Percentiles rank a stretch among this genome's conserved stretches.
Conservation (phyloP, 129 eudicot species). For the Erigeron canadensis region DNA sequence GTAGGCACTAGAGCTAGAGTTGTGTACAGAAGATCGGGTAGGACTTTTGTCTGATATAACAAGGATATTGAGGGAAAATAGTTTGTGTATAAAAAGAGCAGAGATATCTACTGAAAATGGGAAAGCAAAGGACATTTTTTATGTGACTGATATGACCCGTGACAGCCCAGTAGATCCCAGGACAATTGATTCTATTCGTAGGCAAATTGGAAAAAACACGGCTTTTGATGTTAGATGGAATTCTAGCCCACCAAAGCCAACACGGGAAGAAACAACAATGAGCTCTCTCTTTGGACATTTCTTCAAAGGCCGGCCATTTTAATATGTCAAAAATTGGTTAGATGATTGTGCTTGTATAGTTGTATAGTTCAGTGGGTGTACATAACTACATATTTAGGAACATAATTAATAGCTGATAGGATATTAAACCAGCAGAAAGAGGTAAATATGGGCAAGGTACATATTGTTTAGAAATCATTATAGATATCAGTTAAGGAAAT, state of each 20-base stretch:
- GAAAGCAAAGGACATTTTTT: constrained; percentile 28
- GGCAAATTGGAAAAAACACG: constrained; percentile 50
- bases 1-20: no score
- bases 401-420: neutral
- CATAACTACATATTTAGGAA: neutral
- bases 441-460: constrained; percentile 2
- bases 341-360: neutral
- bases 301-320: constrained; percentile 34
- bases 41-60: no score
- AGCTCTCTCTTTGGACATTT: constrained; percentile 62
- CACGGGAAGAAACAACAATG: constrained; percentile 49
- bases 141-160: constrained; percentile 78
- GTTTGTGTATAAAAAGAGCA: no score
- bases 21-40: no score
- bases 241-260: constrained; percentile 38
- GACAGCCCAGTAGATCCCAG: constrained; percentile 58
- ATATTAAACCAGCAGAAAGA: neutral
- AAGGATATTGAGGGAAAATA: no score
- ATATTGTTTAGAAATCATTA: constrained; percentile 18
- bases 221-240: constrained; percentile 54
- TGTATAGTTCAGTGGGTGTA: constrained; percentile 9
- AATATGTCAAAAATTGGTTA: constrained; percentile 33
- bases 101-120: no score
- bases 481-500: constrained; percentile 21
- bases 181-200: constrained; percentile 58